Evolutionary conservation across 192 early-diverging fungal genomes (phyloP), one percentile per base, ranked within the genome.

Genomic region (Oehlia diaphana): DNA sequence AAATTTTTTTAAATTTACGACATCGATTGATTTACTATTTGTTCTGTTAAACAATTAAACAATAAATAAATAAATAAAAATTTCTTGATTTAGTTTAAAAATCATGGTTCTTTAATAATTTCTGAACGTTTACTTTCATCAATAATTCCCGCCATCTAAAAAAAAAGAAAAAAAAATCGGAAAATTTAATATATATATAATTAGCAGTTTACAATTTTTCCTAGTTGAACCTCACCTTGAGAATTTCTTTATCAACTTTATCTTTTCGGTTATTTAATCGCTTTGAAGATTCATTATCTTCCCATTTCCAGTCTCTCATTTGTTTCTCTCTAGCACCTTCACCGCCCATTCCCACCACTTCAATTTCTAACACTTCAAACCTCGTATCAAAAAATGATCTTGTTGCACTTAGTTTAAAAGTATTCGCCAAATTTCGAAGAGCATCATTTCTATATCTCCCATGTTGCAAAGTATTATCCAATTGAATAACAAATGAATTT

Each of bases 311-410:
- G 0, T 87, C 89, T 28, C 77, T 83, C 64, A 80, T 68, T 37
- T 90, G 89, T n/a, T 77, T 71, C 14, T 77, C 81, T 49, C 79
- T 81, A 23, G 82, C 84, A n/a, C 80, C 81, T 19, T 84, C 63
- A n/a, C 81, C 84, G 33, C 89, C 89, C 21, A 90, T 33, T 2
- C 89, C 89, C 82, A 88, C 86, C 2, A 87, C 89, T 23, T 90
- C 89, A 16, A 85, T 79, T 35, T 88, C 87, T 0, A 72, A 64
- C n/a, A 82, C 70, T 1, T 74, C 69, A 61, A 88, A 87, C 19
- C 28, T 23, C 35, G 0, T 72, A 72, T 72, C 70, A 72, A 72
- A 72, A 3, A 83, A 78, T 33, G 71, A 85, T 23, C 78, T 84
- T 47, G 9, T 74, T 44, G 8, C 81, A 74, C 80, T 84, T 72